These are phyloP conservation scores for Chlamydomonas incerta DNA, from an alignment of 139 green algal species.

Conservation along the genomic window DNA sequence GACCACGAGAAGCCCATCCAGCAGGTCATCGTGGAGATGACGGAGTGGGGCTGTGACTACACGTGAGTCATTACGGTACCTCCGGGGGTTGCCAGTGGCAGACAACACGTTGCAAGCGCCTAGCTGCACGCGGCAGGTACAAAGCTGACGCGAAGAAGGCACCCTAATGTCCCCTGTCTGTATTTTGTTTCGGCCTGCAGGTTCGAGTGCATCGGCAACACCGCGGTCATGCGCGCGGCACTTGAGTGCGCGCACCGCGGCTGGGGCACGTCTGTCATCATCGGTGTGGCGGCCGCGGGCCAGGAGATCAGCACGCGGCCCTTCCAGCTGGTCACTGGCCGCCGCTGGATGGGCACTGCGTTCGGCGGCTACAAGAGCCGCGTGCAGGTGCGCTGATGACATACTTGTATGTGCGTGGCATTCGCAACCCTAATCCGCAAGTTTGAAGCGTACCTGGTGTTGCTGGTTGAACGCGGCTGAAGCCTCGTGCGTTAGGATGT, in stretches of 20 bases:
- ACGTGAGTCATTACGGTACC: too few relatives aligned
- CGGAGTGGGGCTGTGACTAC: constrained; percentile 95
- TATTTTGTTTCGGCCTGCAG: too few relatives aligned
- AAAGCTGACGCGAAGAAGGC: too few relatives aligned
- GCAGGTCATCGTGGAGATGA: constrained; percentile 88
- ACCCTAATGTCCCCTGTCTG: too few relatives aligned
- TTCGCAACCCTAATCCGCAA: too few relatives aligned
- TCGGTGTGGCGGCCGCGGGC: constrained; percentile 88
- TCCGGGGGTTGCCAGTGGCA: too few relatives aligned
- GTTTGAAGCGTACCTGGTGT: too few relatives aligned
- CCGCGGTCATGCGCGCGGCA: constrained; percentile 92
- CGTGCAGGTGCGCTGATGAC: constrained; percentile 65
- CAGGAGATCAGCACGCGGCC: constrained; percentile 94
- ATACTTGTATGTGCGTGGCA: too few relatives aligned
- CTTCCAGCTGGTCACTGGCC: constrained; percentile 97
- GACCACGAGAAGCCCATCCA: constrained; percentile 88
- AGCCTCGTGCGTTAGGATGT: too few relatives aligned
- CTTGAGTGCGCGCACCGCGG: constrained; percentile 94
- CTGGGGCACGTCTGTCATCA: constrained; percentile 88
- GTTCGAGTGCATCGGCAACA: constrained; percentile 52
- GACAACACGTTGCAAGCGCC: background rate
- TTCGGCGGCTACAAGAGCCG: constrained; percentile 96
- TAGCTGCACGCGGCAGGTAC: too few relatives aligned
- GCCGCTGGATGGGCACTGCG: constrained; percentile 93
- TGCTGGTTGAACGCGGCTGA: too few relatives aligned